Conservation (phyloP, 441 rosid species). For the Iberis amara region DNA sequence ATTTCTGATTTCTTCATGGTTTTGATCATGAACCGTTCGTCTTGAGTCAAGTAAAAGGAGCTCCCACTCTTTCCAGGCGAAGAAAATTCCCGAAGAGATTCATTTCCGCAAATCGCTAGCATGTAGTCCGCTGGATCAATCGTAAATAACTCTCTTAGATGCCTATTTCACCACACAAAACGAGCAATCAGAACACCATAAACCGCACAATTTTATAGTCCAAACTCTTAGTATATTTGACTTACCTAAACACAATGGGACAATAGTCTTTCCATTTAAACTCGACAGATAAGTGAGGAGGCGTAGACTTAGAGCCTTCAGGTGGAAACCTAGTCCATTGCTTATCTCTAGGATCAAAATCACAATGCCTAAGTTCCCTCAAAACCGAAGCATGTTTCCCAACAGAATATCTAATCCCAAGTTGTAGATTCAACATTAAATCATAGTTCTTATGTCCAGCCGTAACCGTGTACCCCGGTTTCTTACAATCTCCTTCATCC, state of each 20-base stretch:
- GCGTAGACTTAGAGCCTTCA: constrained; percentile 50
- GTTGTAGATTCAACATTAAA: constrained; percentile 35
- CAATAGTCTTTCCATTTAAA: constrained; percentile 59
- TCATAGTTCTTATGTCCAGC: constrained; percentile 33
- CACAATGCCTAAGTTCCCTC: constrained; percentile 37
- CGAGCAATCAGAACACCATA: background rate
- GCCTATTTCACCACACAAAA: constrained; percentile 36
- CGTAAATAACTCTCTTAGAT: constrained; percentile 40
- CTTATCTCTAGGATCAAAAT: constrained; percentile 57
- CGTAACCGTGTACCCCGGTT: constrained; percentile 35
- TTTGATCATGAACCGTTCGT: constrained; percentile 39
- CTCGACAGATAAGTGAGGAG: constrained; percentile 43
- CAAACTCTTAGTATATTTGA: background rate
- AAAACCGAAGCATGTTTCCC: constrained; percentile 40
- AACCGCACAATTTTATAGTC: too few relatives aligned
- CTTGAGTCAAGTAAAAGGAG: constrained; percentile 42
- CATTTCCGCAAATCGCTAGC: constrained; percentile 53
- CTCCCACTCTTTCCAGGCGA: constrained; percentile 53
- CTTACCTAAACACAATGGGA: constrained; percentile 47
- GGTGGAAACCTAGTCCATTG: constrained; percentile 56
- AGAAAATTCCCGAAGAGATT: constrained; percentile 49
- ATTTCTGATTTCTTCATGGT: constrained; percentile 58
- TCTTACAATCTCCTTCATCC: constrained; percentile 34
- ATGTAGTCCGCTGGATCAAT: constrained; percentile 40
- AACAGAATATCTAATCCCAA: constrained; percentile 40